Evolutionary conservation across 2,329 filamentous ascomycete species (phyloP), one percentile per base, ranked within the genome.

Genomic region (Penicillium sp.): DNA sequence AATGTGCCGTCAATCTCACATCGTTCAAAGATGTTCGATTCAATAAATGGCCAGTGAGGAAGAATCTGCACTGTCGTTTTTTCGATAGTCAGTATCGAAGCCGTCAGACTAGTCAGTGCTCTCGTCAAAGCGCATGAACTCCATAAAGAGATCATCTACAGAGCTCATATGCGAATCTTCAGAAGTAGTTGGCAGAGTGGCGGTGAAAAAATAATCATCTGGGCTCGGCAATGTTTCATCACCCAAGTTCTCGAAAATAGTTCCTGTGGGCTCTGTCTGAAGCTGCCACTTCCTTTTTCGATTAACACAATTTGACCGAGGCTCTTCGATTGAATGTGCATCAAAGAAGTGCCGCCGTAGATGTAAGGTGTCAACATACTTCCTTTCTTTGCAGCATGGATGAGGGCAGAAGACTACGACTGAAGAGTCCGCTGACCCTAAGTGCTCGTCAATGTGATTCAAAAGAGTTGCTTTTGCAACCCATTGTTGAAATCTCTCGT

Each of bases 401-500:
- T 42, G 38, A 42, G 38, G 38, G 38, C 11, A 42, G 38, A 42
- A 42, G 16, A 42, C 38, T 42, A 16, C 11, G 38, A 16, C 11
- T 21, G 11, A 42, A 42, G 38, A 42, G n/a, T 42, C 38, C 11
- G 38, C 11, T 18, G 38, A 21, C n/a, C 11, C 5, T 21, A 21
- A 22, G 11, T 42, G 16, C n/a, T 42, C 32, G 22, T 47, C 4
- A 39, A 38, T 47, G 2, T 47, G 43, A 45, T 56, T 58, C 2
- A 58, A 32, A 22, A 61, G 56, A n/a, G 51, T 61, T 43, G 42
- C 11, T 39, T 61, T 61, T 3, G 9, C 3, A 5, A 61, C 8
- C 58, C n/a, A 61, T 47, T 61, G 11, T n/a, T 55, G 3, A 47
- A 61, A 59, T 32, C 56, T 38, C 24, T 59, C 48, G 16, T 61